These are phyloP conservation scores for Ceratobasidium sp. DNA, from an alignment of 1,284 basidiomycete genomes.

Conservation along the genomic window DNA sequence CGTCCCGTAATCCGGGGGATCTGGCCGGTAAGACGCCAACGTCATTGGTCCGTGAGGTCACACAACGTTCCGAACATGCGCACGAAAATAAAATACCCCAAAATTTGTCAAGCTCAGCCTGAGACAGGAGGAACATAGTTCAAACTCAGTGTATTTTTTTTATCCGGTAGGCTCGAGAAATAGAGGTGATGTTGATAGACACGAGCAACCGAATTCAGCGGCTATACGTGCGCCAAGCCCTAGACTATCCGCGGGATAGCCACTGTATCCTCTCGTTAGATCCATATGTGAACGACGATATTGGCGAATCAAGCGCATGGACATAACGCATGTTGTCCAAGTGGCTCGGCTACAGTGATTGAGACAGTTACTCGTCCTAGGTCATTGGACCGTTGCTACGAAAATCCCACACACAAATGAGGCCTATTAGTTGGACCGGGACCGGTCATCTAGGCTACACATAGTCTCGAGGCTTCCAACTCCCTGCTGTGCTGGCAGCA, in stretches of 20 bases:
- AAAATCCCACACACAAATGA: not conserved
- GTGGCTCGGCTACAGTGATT: slow-evolving; percentile 2
- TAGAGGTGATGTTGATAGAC: not conserved
- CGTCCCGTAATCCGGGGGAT: slow-evolving; percentile 1
- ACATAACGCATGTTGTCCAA: not conserved
- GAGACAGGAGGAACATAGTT: slow-evolving; percentile 11
- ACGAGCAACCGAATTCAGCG: not conserved
- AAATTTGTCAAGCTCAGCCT: not conserved
- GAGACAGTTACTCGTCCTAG: slow-evolving; percentile 5
- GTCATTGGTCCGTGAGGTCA: slow-evolving; percentile 9
- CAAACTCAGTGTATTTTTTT: not conserved
- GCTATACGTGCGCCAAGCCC: not conserved
- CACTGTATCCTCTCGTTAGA: not conserved
- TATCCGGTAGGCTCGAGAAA: not conserved
- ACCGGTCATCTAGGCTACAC: slow-evolving; percentile 2
- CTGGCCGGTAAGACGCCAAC: slow-evolving; percentile 6
- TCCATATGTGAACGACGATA: not conserved
- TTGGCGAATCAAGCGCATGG: not conserved
- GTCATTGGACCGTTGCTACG: not conserved
- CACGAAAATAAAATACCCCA: not conserved
- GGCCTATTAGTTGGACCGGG: not conserved
- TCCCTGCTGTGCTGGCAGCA: slow-evolving; percentile 3
- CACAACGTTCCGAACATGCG: not conserved
- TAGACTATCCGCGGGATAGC: not conserved
- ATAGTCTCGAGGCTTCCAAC: not conserved